Evolutionary conservation across 805 yeast genomes (phyloP).

Genomic region (Osmozyma mogii): DNA sequence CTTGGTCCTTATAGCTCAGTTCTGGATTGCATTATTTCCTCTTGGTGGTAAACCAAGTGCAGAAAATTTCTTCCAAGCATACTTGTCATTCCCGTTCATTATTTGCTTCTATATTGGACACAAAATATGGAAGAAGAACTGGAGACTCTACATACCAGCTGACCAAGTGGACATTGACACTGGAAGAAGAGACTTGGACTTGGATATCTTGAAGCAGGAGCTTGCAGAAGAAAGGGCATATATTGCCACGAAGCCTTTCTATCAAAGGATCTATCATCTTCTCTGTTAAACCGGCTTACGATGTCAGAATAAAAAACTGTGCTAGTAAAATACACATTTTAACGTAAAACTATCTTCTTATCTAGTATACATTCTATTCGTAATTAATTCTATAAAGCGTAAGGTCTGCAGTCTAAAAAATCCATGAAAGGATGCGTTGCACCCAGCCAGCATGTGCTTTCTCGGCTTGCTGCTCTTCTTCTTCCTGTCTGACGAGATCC

Average conservation of each 20-base stretch:
- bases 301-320: too few species aligned
- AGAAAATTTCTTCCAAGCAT: slow-evolving; percentile 52
- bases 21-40: slow-evolving; percentile 79
- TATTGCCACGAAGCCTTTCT: slow-evolving; percentile 38
- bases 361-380: too few species aligned
- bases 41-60: slow-evolving; percentile 46
- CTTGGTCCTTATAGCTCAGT: slow-evolving; percentile 63
- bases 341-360: too few species aligned
- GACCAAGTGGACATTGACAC: slow-evolving; percentile 29
- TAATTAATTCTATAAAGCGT: too few species aligned
- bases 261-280: slow-evolving; percentile 44
- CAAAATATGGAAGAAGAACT: slow-evolving; percentile 41
- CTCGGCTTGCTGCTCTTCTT: too few species aligned
- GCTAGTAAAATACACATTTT: too few species aligned
- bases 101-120: slow-evolving; percentile 49
- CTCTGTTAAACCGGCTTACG: slow-evolving; percentile 53
- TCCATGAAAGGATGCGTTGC: too few species aligned
- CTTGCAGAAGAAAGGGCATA: slow-evolving; percentile 48
- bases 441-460: too few species aligned
- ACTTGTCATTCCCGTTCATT: slow-evolving; percentile 58
- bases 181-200: slow-evolving; percentile 44
- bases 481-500: too few species aligned
- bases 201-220: slow-evolving; percentile 45
- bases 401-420: too few species aligned
- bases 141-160: slow-evolving; percentile 23